Conservation (phyloP, 1,284 basidiomycete species). For the Cutaneotrichosporon dermatis region DNA sequence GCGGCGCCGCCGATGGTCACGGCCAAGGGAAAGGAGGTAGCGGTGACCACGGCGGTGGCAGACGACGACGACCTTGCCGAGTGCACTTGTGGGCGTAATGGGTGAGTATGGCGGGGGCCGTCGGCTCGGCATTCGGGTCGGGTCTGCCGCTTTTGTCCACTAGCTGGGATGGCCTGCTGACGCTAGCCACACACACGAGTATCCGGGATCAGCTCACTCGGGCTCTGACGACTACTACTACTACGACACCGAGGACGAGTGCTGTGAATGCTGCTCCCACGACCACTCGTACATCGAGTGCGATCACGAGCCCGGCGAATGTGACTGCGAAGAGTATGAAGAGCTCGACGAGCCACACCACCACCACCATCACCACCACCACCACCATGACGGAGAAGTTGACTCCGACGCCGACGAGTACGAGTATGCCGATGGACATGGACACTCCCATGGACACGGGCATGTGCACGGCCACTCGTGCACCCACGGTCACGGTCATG, state of each 20-base stretch:
- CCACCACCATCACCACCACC: neutral
- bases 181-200: slow-evolving; percentile 20
- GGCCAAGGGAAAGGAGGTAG: slow-evolving; percentile 31
- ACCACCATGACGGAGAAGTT: slow-evolving; percentile 23
- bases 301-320: slow-evolving; percentile 19
- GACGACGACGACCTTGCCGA: slow-evolving; percentile 28
- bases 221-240: slow-evolving; percentile 35
- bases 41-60: too few species aligned
- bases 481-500: slow-evolving; percentile 3
- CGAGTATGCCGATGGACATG: slow-evolving; percentile 12
- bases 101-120: slow-evolving; percentile 14
- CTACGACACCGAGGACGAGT: slow-evolving; percentile 30
- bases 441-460: slow-evolving; percentile 5
- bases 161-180: too few species aligned
- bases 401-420: slow-evolving; percentile 24
- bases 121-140: too few species aligned
- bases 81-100: slow-evolving; percentile 39
- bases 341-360: slow-evolving; percentile 14
- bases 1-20: neutral
- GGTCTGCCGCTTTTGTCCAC: too few species aligned
- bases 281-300: slow-evolving; percentile 21
- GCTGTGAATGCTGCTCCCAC: slow-evolving; percentile 31
- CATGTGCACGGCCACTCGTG: slow-evolving; percentile 8
- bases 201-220: slow-evolving; percentile 26
- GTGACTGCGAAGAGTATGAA: slow-evolving; percentile 17